Base-by-base conservation (phyloP, 139 green algal genomes). In the Pseudopediastrum boryanum region DNA sequence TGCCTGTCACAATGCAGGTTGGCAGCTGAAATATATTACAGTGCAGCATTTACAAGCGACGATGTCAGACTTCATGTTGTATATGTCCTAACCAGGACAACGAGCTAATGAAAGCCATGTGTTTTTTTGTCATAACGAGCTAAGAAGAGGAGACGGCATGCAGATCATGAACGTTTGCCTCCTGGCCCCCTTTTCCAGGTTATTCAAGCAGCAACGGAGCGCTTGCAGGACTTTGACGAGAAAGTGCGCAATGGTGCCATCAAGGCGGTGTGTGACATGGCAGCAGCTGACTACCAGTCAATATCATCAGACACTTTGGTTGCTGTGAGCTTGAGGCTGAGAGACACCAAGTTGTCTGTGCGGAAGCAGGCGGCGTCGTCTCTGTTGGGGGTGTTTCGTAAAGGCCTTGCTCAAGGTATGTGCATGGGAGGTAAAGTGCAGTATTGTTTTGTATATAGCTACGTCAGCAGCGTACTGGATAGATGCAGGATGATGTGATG, bases 211-310 rank as follows among this genome's bases (percentile, higher is more conserved):
- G 75, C 85, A 31, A 77, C 54, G 6, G 78, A 84, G 31, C 73
- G 92, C 0, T 69, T 97, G 35, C 64, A 85, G 13, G 92, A 96
- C 65, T 64, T 75, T 31, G 91, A 96, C 4, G 92, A 96, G 7
- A 81, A 82, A 16, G 86, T 97, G 36, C 81, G 92, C 13, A 46
- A 46, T 2, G 79, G 80, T n/a, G 91, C 92, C 3, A 82, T 85
- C 27, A 70, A 51, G 10, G 80, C 80, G 0, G 54, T 78, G 19
- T 78, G 71, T 29, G 41, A 68, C 9, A 51, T 33, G 10, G 35
- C 19, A 2, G 36, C 51, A 31, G 39, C 54, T 36, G 38, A 54
- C 39, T 13, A 36, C 54, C 33, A 12, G 3, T 33, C 35, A 8
- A 38, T 63, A 1, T 4, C 35, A 2, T 50, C 52, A 6, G 59